Conservation (phyloP, 2,329 filamentous ascomycete species). For the Aspergillus unguis region DNA sequence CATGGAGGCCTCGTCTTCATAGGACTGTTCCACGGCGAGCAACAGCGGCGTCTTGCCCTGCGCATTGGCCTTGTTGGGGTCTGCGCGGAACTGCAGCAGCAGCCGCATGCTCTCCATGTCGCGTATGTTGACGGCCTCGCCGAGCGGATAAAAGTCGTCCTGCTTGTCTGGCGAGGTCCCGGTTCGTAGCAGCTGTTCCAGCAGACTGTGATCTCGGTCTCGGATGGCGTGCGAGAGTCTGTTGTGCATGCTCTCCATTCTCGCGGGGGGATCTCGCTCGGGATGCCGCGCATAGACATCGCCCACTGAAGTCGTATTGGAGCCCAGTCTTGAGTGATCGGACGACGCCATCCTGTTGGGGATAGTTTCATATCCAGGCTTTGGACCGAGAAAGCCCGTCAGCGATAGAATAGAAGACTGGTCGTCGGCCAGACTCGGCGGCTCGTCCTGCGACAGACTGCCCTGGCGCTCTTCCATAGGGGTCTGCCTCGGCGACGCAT, state of each 20-base stretch:
- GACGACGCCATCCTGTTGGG: no score
- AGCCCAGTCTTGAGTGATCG: constrained; percentile 15
- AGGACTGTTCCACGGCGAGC: no score
- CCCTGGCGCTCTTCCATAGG: no score
- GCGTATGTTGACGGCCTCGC: constrained; percentile 45
- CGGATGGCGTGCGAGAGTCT: background rate
- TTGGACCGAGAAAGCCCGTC: constrained; percentile 17
- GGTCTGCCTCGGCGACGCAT: constrained; percentile 12
- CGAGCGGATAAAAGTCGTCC: no score
- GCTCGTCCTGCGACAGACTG: constrained; percentile 9
- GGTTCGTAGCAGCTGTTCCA: background rate
- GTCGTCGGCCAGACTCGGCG: constrained; percentile 25
- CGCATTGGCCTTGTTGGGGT: no score
- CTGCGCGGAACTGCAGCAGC: constrained; percentile 36
- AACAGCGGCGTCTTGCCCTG: no score
- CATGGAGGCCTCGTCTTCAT: no score
- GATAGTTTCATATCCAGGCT: background rate
- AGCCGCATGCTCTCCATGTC: constrained; percentile 56
- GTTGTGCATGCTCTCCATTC: background rate
- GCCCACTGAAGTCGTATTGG: background rate
- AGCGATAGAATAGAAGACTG: constrained; percentile 29
- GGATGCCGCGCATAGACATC: no score
- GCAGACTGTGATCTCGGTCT: background rate
- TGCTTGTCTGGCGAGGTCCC: no score
- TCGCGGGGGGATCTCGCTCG: background rate